Conservation (phyloP, 2,329 filamentous ascomycete species). For the Cercospora sesami region DNA sequence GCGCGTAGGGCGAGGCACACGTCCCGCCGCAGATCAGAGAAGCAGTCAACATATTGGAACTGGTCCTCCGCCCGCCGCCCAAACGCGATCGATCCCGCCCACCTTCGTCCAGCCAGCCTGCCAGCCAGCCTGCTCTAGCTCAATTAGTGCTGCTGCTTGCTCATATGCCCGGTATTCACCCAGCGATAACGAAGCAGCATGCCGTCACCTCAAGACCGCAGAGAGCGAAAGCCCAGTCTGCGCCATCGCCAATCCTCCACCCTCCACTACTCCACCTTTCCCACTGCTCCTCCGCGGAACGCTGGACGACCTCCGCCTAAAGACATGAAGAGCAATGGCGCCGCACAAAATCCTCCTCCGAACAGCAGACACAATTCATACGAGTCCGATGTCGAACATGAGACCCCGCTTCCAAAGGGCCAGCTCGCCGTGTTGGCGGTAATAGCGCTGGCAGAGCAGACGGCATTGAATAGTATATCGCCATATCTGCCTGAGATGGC, state of each 20-base stretch:
- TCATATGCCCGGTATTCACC: slow-evolving; percentile 11
- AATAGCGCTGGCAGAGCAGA: slow-evolving; percentile 90
- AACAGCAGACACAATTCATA: slow-evolving; percentile 19
- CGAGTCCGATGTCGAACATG: slow-evolving; percentile 38
- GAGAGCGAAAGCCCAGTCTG: slow-evolving; percentile 23
- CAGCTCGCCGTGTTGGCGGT: slow-evolving; percentile 84
- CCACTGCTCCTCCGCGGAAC: slow-evolving; percentile 69
- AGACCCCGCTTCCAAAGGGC: slow-evolving; percentile 75
- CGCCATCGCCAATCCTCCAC: slow-evolving; percentile 53
- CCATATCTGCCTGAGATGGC: slow-evolving; percentile 96
- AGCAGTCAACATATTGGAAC: not conserved
- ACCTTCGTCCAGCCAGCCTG: not conserved
- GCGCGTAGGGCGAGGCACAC: not conserved
- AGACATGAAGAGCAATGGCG: slow-evolving; percentile 24
- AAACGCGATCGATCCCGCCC: not conserved
- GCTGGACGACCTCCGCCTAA: slow-evolving; percentile 55
- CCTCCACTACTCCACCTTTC: slow-evolving; percentile 78
- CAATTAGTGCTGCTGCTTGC: slow-evolving; percentile 1
- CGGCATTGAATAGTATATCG: slow-evolving; percentile 91
- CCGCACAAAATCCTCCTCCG: slow-evolving; percentile 19
- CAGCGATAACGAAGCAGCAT: slow-evolving; percentile 14
- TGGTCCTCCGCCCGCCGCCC: not conserved
- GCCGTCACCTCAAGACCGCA: slow-evolving; percentile 13
- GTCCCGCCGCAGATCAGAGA: not conserved
- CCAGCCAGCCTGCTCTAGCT: not conserved